Percentiles rank a stretch among this genome's conserved stretches.
Evolutionary conservation across 129 eudicot species (phyloP).

Genomic region (Tanacetum coccineum): DNA sequence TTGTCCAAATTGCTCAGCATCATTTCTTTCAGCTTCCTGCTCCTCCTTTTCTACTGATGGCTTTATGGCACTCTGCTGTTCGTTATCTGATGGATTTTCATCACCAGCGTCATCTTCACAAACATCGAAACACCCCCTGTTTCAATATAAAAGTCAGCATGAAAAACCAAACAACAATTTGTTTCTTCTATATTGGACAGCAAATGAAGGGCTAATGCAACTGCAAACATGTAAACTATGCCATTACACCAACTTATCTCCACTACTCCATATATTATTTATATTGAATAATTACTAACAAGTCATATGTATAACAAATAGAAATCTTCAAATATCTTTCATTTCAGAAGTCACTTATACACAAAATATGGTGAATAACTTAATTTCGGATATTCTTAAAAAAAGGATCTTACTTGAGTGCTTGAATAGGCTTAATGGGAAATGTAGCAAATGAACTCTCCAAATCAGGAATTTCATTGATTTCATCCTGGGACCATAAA

Average conservation of each 20-base stretch:
- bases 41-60: constrained; percentile 36
- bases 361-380: background rate
- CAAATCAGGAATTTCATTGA: constrained; percentile 55
- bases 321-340: background rate
- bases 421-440: constrained; percentile 90
- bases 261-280: too few species aligned
- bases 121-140: constrained; percentile 93
- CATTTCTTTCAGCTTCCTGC: constrained; percentile 47
- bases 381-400: background rate
- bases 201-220: background rate
- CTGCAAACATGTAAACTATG: background rate
- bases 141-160: constrained; percentile 18
- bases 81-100: constrained; percentile 43
- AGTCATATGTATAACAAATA: constrained; percentile 1
- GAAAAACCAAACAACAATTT: constrained; percentile 6
- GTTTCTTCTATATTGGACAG: background rate
- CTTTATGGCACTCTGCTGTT: constrained; percentile 36
- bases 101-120: constrained; percentile 61
- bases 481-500: constrained; percentile 51
- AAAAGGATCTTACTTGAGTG: constrained; percentile 68
- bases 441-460: constrained; percentile 79
- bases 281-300: background rate
- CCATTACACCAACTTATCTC: too few species aligned
- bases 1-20: constrained; percentile 34
- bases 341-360: constrained; percentile 6